These are phyloP conservation scores for Pyrenopolyporus hunteri DNA, from an alignment of 495 filamentous ascomycete genomes.

Conservation along the genomic window DNA sequence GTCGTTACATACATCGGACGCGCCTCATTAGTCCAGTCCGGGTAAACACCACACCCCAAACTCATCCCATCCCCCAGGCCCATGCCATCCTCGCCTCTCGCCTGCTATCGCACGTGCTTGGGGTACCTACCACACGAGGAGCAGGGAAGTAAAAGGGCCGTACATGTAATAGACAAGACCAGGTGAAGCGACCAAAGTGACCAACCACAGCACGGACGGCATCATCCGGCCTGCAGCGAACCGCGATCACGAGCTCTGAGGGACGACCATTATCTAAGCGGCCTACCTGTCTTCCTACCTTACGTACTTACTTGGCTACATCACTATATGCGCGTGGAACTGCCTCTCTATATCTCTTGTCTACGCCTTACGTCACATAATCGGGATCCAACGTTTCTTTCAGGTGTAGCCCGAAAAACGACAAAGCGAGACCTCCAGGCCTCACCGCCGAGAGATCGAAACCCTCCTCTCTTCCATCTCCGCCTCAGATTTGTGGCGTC, in stretches of 20 bases:
- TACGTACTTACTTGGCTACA: neutral
- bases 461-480: neutral
- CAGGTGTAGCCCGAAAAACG: neutral
- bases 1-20: constrained; percentile 13
- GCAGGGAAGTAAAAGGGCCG: too few species aligned
- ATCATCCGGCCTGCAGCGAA: constrained; percentile 33
- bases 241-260: constrained; percentile 30
- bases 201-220: constrained; percentile 26
- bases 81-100: neutral
- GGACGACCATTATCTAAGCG: constrained; percentile 4
- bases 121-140: too few species aligned
- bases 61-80: too few species aligned
- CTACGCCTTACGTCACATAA: constrained; percentile 15
- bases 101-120: constrained; percentile 5
- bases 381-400: constrained; percentile 4
- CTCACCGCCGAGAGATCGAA: neutral
- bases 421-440: constrained; percentile 4
- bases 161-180: constrained; percentile 4
- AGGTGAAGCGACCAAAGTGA: constrained; percentile 1
- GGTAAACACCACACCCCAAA: too few species aligned
- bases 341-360: too few species aligned
- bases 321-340: too few species aligned
- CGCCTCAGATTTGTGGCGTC: neutral
- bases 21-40: too few species aligned
- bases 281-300: neutral